Evolutionary conservation across 1,284 basidiomycete genomes (phyloP), one percentile per base, ranked within the genome.

Genomic region (Lentinus polychrous): DNA sequence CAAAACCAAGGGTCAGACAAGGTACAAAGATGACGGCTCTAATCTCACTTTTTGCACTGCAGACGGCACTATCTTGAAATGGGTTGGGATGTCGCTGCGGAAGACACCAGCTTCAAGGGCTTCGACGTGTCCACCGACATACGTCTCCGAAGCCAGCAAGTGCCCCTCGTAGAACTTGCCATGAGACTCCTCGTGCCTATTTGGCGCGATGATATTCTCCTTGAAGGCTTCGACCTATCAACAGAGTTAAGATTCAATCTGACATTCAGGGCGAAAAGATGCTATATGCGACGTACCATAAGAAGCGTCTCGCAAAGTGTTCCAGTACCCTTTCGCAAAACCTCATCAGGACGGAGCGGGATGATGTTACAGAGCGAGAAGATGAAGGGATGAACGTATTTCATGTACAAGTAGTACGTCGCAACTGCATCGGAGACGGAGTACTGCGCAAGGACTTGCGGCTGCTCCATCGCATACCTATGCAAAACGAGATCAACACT

Each of bases 361-460:
- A 99, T 99, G 66, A 99, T 99, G 75, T 97, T 99, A 72, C 96
- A 99, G 32, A 99, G 74, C 22, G 95, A 99, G 73, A 99, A 99
- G 60, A 99, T 94, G 78, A 99, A 99, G 0, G 96, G 96, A 62
- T 99, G 94, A 10, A 99, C 94, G 64, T 99, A 99, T 91, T 99
- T 99, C 96, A 99, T 99, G 74, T 99, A 99, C 41, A 99, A 79
- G 66, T 99, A 99, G 66, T 99, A 99, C 1, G 96, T 99, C 18
- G 96, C 96, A 3, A 99, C 96, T 1, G 96, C 96, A 76, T 99
- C 96, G 64, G 96, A 99, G 23, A 99, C 96, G 57, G 96, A 99
- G 68, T 99, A 99, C 61, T 95, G 91, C 0, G 96, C 95, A 10
- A 99, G 81, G 1, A 84, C 73, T 64, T 99, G 94, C 0, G 96